phyloP scores from a whole-genome alignment of 768 basidiomycete genomes.

The Boletus rubropictus region DNA sequence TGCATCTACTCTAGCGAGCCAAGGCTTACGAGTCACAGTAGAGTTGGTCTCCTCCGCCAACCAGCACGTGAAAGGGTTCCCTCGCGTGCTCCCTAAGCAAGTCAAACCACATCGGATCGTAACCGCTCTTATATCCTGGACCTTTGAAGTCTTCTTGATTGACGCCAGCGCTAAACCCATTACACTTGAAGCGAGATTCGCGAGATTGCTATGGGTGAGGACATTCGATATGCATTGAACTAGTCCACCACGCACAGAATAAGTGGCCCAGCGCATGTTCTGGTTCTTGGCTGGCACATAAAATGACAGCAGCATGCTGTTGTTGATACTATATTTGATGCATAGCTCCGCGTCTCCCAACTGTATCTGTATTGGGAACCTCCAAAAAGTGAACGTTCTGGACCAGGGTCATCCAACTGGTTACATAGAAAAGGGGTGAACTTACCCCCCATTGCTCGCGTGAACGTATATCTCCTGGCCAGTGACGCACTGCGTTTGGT shows the following conservation, averaged over 20 bases:
- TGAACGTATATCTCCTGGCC: constrained; percentile 77
- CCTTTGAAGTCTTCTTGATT: constrained; percentile 83
- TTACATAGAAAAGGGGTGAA: neutral
- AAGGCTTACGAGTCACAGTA: constrained; percentile 70
- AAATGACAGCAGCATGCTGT: constrained; percentile 72
- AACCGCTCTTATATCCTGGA: constrained; percentile 73
- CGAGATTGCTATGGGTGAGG: neutral
- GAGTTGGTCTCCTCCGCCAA: constrained; percentile 92
- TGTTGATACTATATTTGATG: constrained; percentile 78
- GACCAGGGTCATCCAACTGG: neutral
- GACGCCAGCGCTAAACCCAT: constrained; percentile 84
- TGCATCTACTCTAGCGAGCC: neutral
- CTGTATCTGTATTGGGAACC: constrained; percentile 83
- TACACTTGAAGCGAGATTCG: constrained; percentile 48
- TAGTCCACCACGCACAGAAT: constrained; percentile 53
- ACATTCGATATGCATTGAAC: neutral
- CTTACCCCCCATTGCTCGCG: constrained; percentile 49
- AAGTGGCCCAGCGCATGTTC: constrained; percentile 88
- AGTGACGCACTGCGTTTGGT: constrained; percentile 39
- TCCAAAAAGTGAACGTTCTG: constrained; percentile 91
- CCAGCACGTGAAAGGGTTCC: constrained; percentile 81
- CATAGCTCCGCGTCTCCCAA: constrained; percentile 65
- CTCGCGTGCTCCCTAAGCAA: constrained; percentile 76
- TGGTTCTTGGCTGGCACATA: constrained; percentile 73
- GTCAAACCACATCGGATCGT: constrained; percentile 92